These are phyloP conservation scores for Stephania cephalantha DNA, from an alignment of 164 flowering plant species.

Conservation along the genomic window DNA sequence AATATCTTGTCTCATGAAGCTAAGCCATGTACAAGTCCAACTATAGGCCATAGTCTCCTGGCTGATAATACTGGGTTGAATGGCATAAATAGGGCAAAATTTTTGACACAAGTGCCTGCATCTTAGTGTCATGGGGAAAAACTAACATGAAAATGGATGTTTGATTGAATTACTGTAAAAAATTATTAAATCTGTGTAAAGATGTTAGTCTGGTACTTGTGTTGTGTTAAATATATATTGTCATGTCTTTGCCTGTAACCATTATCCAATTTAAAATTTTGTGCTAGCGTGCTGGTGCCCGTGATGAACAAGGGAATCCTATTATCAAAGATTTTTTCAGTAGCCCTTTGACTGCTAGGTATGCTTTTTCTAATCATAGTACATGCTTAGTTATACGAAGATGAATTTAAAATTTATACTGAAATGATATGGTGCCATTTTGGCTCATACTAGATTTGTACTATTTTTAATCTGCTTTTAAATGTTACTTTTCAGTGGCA, in stretches of 20 bases:
- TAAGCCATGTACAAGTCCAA: too few relatives aligned
- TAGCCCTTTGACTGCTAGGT: constrained; percentile 98
- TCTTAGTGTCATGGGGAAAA: too few relatives aligned
- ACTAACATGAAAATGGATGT: too few relatives aligned
- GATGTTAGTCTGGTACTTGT: too few relatives aligned
- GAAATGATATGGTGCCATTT: background rate
- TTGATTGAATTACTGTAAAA: too few relatives aligned
- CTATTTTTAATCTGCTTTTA: constrained; percentile 1
- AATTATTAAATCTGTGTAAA: too few relatives aligned
- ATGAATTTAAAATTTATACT: background rate
- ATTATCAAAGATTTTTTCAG: constrained; percentile 68
- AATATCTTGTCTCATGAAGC: too few relatives aligned
- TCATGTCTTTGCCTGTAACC: background rate
- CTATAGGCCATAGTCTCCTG: too few relatives aligned
- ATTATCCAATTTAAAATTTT: constrained; percentile 2
- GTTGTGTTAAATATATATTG: too few relatives aligned
- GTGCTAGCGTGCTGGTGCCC: constrained; percentile 87
- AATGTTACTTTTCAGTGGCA: constrained; percentile 55
- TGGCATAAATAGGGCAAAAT: too few relatives aligned
- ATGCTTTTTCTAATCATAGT: constrained; percentile 7
- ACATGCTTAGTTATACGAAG: background rate
- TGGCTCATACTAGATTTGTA: background rate
- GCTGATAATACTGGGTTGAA: too few relatives aligned
- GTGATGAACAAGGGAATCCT: constrained; percentile 75
- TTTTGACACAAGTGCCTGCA: too few relatives aligned